Evolutionary conservation across 306 rosid species (phyloP).

Genomic region (Pterocarpus macrocarpus): DNA sequence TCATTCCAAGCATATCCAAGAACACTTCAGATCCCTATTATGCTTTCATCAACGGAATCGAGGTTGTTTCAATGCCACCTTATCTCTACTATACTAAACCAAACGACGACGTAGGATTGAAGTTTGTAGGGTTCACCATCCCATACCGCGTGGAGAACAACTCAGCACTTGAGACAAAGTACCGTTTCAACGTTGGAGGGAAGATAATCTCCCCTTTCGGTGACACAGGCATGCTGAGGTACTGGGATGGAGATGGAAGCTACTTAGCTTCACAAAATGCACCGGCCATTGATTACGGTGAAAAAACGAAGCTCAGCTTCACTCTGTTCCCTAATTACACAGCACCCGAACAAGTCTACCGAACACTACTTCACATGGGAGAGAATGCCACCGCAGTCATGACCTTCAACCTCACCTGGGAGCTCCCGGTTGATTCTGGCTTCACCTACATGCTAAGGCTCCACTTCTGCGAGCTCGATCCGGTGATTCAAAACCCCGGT

Average conservation of each 20-base stretch:
- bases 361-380: background rate
- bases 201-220: background rate
- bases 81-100: conserved; percentile 50
- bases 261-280: background rate
- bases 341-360: background rate
- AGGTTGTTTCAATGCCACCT: conserved; percentile 64
- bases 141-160: background rate
- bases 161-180: background rate
- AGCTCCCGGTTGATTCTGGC: background rate
- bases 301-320: background rate
- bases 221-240: background rate
- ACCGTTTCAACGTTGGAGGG: background rate
- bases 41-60: conserved; percentile 64
- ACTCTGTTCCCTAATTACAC: background rate
- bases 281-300: background rate
- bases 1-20: background rate
- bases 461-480: background rate
- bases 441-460: background rate
- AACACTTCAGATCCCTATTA: background rate
- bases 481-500: background rate
- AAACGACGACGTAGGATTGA: background rate
- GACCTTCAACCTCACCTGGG: background rate
- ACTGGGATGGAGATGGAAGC: background rate
- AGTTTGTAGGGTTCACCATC: background rate
- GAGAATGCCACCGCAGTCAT: background rate